Base-by-base conservation (phyloP, 2,329 filamentous ascomycete genomes). In the Trichoderma sp. region DNA sequence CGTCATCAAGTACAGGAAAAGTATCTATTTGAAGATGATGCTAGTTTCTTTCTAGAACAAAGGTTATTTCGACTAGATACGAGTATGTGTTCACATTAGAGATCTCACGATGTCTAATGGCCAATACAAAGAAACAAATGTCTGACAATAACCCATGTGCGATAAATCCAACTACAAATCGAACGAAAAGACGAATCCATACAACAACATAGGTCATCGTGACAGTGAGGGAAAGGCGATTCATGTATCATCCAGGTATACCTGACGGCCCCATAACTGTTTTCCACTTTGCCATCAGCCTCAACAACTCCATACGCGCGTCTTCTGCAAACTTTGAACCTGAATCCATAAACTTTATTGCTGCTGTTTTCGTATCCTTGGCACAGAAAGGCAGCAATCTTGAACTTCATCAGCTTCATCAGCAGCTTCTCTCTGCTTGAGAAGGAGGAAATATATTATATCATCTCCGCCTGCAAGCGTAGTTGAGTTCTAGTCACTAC, bases 381-480 rank as follows among this genome's bases (percentile, higher is more conserved):
- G n/a, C 28, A 30, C 14, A 24, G 4, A 10, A 59, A 30, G 14
- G n/a, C 24, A 7, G 11, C 26, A 26, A 0, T 28, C 21, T 26
- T 26, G 30, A 46, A 21, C 4, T 4, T 14, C 32, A 34, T 34
- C 10, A 34, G 32, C 10, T 4, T 13, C 32, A 34, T 11, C 32
- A 13, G 32, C 76, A 91, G 90, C 79, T 97, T 97, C 82, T 97
- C 94, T 28, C 88, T 91, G 13, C 85, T 94, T 16, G 88, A 94
- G 72, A 91, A 93, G 76, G 91, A 94, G 73, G 92, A 93, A 72
- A 88, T 90, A 72, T 97, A 96, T 81, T 97, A 96, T 79, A 86
- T 97, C 77, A 94, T 97, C 72, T 97, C 94, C 32, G 94, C 94
- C 73, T 96, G 93, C 85, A 97, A 96, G 85, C 3, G 4, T 3